These are phyloP conservation scores for Dacryopinax spathularia DNA, from an alignment of 768 basidiomycete species.

Conservation along the genomic window DNA sequence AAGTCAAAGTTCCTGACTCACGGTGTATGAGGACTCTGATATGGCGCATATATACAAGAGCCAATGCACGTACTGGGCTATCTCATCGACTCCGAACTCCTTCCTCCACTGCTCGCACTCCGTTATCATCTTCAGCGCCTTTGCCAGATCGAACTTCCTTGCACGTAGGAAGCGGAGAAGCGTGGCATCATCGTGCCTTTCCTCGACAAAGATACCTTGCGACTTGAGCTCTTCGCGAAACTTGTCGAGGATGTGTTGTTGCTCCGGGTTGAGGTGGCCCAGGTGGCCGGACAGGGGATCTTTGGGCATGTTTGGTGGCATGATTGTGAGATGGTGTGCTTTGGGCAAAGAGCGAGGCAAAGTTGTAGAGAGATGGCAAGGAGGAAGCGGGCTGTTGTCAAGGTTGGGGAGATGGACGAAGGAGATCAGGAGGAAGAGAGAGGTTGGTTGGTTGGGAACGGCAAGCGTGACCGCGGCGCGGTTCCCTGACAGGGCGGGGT, in stretches of 20 bases:
- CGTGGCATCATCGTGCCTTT: constrained; percentile 55
- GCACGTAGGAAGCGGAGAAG: constrained; percentile 78
- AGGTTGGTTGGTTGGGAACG: no score
- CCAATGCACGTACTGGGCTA: constrained; percentile 38
- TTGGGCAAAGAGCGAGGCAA: background rate
- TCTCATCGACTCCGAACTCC: constrained; percentile 66
- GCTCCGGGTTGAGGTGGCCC: constrained; percentile 56
- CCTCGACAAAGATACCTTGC: constrained; percentile 45
- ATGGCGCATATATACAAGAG: background rate
- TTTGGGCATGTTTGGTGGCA: constrained; percentile 10
- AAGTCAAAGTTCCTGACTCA: constrained; percentile 78
- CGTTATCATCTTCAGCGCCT: constrained; percentile 73
- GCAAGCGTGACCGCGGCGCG: background rate
- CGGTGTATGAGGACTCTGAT: constrained; percentile 6
- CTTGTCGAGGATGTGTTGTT: constrained; percentile 52
- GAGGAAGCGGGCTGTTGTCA: no score
- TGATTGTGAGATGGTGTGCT: background rate
- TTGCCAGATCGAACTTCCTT: constrained; percentile 73
- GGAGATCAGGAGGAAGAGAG: background rate
- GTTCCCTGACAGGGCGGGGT: no score
- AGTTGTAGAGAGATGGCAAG: background rate
- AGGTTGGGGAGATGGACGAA: background rate
- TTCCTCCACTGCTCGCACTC: constrained; percentile 79
- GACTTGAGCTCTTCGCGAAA: constrained; percentile 50
- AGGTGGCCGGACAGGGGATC: constrained; percentile 56